Evolutionary conservation across 768 basidiomycete species (phyloP), one percentile per base, ranked within the genome.

Genomic region (Agaricus subrufescens): DNA sequence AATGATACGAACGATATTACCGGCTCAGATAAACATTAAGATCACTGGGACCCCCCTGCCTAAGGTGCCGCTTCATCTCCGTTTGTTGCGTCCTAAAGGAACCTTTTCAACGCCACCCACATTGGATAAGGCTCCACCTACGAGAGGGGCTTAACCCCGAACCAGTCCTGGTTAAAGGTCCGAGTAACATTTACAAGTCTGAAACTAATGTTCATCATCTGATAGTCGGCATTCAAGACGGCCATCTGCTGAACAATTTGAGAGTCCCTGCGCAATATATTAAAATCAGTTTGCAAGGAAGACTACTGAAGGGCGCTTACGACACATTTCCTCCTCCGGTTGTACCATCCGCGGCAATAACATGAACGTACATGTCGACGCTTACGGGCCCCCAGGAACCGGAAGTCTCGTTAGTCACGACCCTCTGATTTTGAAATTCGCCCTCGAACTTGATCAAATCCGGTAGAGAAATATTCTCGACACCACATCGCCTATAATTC

Each of bases 21-120:
- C 73, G 69, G 37, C 72, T 71, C 39, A 70, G 70, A 65, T 76
- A 79, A 25, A 79, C 62, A 60, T 78, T 79, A 40, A 80, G 67
- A 23, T 64, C 67, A 3, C 59, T 63, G 0, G 61, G 63, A 14
- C 67, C 71, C 14, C 79, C 76, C 46, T 68, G 55, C 40, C 76
- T 67, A 15, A 76, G 67, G 37, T 64, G 19, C 6, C 42, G 52
- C 66, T 77, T 76, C 73, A 77, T 75, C 6, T 63, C 64, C 11
- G 66, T 69, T 59, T 76, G 70, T 30, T 52, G 43, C 15, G 60
- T 30, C 40, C 42, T 43, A 42, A n/a, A 51, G 12, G 12, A 3
- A 12, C 44, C 26, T 15, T 3, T 10, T 23, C 25, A 48, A n/a
- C 3, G 12, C 38, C 8, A 19, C 19, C 34, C 37, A 6, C 29